Evolutionary conservation across 768 basidiomycete species (phyloP), one percentile per base, ranked within the genome.

Genomic region (Tylopilus sp.): DNA sequence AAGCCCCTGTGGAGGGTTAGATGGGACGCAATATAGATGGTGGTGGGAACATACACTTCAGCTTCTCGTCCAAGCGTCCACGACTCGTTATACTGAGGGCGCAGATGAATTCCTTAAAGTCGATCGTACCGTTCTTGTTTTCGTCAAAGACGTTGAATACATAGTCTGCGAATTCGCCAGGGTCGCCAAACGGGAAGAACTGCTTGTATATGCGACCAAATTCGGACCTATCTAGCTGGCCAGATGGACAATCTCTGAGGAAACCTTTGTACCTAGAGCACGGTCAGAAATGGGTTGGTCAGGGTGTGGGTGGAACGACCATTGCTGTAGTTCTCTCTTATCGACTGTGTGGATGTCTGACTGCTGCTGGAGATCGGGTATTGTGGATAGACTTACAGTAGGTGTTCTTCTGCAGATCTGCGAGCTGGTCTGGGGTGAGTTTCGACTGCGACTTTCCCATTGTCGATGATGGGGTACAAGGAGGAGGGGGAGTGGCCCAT

Each of bases 171-270:
- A 99, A 99, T 68, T 95, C 89, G 52, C 77, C 83, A 8, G 97
- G 95, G 70, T 99, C 95, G 56, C 97, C 97, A 64, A 99, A 99
- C 22, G 97, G 97, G 79, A 99, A 99, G 87, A 99, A 99, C 71
- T 98, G 97, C 68, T 94, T 93, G 81, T 98, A 99, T 78, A 99
- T 99, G 70, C 88, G 86, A 64, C 88, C 80, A 74, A 99, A 99
- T 69, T 95, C 95, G 50, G 82, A 76, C 78, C 92, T 97, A 80
- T 98, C 90, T 63, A 99, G 83, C 58, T 94, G 90, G 38, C 97
- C 97, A 4, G 92, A 89, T 1, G 97, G 97, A 68, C 97, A 99
- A 72, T 99, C 97, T 72, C 94, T 97, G 66, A 95, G 83, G 76
- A 98, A 99, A 41, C 97, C 97, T 73, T 98, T 98, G 81, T 98